A percentile compares a stretch with the other conserved stretches of the same genome.
Evolutionary conservation across 805 yeast genomes (phyloP).

Genomic region (Candida xyloterini): DNA sequence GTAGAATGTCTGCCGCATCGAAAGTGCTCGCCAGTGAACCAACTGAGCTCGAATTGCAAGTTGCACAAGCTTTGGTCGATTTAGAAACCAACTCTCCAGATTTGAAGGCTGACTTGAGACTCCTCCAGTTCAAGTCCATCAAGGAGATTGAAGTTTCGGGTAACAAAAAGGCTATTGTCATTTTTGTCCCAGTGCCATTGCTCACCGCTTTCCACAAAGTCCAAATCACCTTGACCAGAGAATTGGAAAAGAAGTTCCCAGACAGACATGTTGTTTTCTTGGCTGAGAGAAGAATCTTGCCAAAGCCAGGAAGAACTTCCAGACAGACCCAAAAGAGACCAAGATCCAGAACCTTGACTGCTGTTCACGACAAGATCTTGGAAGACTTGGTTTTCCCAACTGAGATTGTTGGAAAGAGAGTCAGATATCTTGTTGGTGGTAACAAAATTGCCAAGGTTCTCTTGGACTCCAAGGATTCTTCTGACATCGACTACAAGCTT

Average conservation of each 20-base stretch:
- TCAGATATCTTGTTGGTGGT: conserved; percentile 98
- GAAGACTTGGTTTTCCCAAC: conserved; percentile 99
- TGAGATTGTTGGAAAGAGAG: conserved; percentile 98
- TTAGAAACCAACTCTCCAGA: conserved; percentile 92
- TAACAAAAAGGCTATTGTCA: conserved; percentile 97
- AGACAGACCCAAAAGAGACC: conserved; percentile 98
- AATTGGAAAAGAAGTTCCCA: conserved; percentile 99
- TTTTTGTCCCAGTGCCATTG: conserved; percentile 97
- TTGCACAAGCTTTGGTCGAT: conserved; percentile 97
- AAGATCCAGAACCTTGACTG: conserved; percentile 97
- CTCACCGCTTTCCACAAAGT: conserved; percentile 93
- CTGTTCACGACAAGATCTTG: conserved; percentile 97
- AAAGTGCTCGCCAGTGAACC: conserved; percentile 95
- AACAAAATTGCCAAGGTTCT: conserved; percentile 96
- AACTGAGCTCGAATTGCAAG: conserved; percentile 98
- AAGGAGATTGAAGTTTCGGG: conserved; percentile 97
- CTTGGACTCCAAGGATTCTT: conserved; percentile 96
- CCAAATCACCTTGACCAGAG: conserved; percentile 96
- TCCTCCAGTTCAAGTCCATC: conserved; percentile 97
- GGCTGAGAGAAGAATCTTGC: conserved; percentile 99
- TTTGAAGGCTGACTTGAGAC: conserved; percentile 96
- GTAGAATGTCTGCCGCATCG: conserved; percentile 90
- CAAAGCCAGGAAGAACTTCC: conserved; percentile 96
- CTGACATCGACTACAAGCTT: conserved; percentile 96
- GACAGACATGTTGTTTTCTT: conserved; percentile 99